Conservation (phyloP, 495 filamentous ascomycete species). For the Podospora appendiculata region DNA sequence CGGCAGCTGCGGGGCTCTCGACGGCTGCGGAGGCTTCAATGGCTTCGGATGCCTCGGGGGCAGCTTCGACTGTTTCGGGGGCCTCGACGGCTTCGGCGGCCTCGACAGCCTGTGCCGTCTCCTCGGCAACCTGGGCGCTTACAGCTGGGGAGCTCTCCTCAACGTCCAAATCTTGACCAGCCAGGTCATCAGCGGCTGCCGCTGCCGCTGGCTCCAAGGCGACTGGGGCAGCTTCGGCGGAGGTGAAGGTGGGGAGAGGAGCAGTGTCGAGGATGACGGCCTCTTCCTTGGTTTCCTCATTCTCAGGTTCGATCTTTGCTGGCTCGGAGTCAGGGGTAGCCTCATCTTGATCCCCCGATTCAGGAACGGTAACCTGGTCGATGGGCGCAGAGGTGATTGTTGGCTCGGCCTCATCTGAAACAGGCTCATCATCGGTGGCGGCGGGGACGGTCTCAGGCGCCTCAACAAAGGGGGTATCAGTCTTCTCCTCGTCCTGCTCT, state of each 20-base stretch:
- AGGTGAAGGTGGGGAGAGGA: too few relatives aligned
- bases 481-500: neutral
- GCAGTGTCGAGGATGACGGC: neutral
- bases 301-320: too few relatives aligned
- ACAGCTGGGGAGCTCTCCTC: too few relatives aligned
- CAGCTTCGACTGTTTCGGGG: neutral
- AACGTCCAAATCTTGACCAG: too few relatives aligned
- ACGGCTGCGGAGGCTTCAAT: slow-evolving; percentile 1
- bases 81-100: too few relatives aligned
- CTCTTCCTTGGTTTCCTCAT: neutral
- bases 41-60: neutral
- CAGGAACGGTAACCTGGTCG: too few relatives aligned
- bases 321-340: too few relatives aligned
- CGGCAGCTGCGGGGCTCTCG: neutral
- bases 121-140: neutral
- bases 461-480: slow-evolving; percentile 5
- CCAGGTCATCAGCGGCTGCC: too few relatives aligned
- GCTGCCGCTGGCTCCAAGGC: too few relatives aligned
- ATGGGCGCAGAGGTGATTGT: too few relatives aligned
- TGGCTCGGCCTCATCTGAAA: neutral
- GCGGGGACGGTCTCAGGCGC: neutral
- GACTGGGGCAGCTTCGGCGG: too few relatives aligned
- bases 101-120: neutral
- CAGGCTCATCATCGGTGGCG: neutral
- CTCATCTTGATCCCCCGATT: too few relatives aligned